These are phyloP conservation scores for Colletotrichum lindemuthianum DNA, from an alignment of 2,329 filamentous ascomycete species.

Conservation along the genomic window DNA sequence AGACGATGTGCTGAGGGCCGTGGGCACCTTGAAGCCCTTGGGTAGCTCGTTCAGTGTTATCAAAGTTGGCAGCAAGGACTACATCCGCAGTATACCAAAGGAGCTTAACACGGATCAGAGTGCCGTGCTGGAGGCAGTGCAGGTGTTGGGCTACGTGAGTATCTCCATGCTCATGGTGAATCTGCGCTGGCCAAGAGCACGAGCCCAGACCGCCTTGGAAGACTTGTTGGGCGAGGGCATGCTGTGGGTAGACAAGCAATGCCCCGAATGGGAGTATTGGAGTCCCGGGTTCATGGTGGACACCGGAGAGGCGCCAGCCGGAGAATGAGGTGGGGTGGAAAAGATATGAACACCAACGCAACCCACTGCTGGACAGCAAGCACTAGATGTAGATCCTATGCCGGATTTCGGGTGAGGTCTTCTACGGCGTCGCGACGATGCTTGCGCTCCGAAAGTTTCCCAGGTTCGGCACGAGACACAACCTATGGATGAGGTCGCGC, in stretches of 20 bases:
- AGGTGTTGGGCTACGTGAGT: constrained; percentile 89
- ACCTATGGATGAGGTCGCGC: too few species aligned
- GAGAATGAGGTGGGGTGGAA: constrained; percentile 28
- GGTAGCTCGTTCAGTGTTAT: constrained; percentile 89
- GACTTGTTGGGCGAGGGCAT: constrained; percentile 89
- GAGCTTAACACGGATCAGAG: constrained; percentile 96
- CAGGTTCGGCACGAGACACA: too few species aligned
- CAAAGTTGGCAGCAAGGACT: constrained; percentile 82
- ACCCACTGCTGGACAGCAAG: constrained; percentile 5
- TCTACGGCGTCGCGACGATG: too few species aligned
- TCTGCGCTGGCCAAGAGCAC: constrained; percentile 82
- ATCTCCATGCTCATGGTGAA: constrained; percentile 90
- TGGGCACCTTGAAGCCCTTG: constrained; percentile 86
- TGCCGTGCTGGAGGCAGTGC: constrained; percentile 88
- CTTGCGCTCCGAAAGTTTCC: too few species aligned
- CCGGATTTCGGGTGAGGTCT: not conserved
- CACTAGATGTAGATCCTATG: not conserved
- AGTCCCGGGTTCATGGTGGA: constrained; percentile 78
- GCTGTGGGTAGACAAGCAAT: constrained; percentile 93
- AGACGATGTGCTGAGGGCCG: constrained; percentile 91
- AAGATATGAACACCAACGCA: constrained; percentile 38
- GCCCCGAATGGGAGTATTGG: constrained; percentile 92
- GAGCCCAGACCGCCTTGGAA: constrained; percentile 89
- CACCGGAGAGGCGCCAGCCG: constrained; percentile 41
- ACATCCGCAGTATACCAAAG: constrained; percentile 92